phyloP scores from a whole-genome alignment of 2,329 filamentous ascomycete genomes.

The Knoxdaviesia capensis region DNA sequence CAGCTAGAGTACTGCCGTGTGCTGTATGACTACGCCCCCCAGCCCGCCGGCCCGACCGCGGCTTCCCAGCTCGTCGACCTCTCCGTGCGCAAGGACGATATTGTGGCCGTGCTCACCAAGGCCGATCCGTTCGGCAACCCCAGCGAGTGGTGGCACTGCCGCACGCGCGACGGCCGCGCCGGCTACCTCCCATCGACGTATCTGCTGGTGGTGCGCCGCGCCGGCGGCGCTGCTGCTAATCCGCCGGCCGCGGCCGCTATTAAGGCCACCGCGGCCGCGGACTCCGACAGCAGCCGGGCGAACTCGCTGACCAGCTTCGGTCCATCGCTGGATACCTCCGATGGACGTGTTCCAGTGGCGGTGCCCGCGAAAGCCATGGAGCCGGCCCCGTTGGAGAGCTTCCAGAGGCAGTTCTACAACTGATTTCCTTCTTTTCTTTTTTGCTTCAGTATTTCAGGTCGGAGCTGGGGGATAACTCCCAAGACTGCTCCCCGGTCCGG shows the following conservation, averaged over 20 bases:
- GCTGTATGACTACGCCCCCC: conserved; percentile 82
- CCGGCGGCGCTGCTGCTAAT: conserved; percentile 13
- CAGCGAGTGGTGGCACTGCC: conserved; percentile 94
- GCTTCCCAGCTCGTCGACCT: conserved; percentile 59
- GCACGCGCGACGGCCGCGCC: conserved; percentile 71
- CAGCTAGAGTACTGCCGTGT: conserved; percentile 95
- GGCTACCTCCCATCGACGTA: conserved; percentile 88
- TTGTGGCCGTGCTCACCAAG: conserved; percentile 86
- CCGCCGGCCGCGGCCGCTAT: conserved; percentile 25
- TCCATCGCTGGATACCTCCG: conserved; percentile 3
- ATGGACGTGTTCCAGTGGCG: background rate
- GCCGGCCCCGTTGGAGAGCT: conserved; percentile 15
- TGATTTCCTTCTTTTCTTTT: conserved; percentile 7
- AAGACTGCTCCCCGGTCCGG: background rate
- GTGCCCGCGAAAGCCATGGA: conserved; percentile 2
- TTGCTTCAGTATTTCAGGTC: too few species aligned
- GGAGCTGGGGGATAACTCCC: too few species aligned
- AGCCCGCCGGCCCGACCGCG: conserved; percentile 31
- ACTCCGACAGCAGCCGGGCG: conserved; percentile 23
- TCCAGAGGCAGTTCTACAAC: conserved; percentile 27
- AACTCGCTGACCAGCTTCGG: conserved; percentile 28
- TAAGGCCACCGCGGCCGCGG: conserved; percentile 22
- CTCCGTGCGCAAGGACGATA: conserved; percentile 81
- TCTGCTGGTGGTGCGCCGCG: conserved; percentile 49
- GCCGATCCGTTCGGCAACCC: conserved; percentile 79